Evolutionary conservation across 108 stramenopile species (phyloP).

Genomic region (Skeletonema potamos): DNA sequence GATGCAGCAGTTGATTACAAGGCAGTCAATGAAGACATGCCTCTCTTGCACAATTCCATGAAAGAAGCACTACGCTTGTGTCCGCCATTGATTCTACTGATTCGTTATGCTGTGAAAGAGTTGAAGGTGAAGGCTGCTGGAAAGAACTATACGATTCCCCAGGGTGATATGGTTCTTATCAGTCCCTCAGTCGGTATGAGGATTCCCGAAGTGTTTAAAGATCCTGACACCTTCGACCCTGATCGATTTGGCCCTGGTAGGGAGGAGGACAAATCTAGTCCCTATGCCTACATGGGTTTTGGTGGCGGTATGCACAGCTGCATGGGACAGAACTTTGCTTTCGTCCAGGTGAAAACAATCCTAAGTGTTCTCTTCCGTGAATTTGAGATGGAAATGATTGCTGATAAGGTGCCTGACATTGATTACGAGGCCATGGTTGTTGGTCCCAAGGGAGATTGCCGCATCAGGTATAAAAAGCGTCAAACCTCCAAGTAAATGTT

Average conservation of each 20-base stretch:
- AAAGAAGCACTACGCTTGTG: conserved; percentile 95
- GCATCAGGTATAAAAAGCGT: conserved; percentile 66
- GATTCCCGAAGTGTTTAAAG: conserved; percentile 86
- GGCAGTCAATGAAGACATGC: conserved; percentile 83
- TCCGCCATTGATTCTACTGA: conserved; percentile 97
- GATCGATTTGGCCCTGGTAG: conserved; percentile 93
- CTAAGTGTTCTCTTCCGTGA: conserved; percentile 90
- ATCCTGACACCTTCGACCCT: conserved; percentile 94
- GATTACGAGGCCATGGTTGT: conserved; percentile 99
- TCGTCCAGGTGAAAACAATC: conserved; percentile 98
- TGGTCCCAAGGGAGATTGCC: conserved; percentile 94
- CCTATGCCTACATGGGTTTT: conserved; percentile 96
- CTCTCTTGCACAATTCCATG: conserved; percentile 91
- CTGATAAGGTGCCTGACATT: conserved; percentile 80
- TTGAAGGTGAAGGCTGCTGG: conserved; percentile 75
- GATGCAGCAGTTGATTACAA: conserved; percentile 62
- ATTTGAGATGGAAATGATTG: conserved; percentile 88
- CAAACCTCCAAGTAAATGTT: background rate
- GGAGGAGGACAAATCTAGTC: conserved; percentile 93
- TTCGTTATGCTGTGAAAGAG: conserved; percentile 92
- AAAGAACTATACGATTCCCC: conserved; percentile 76
- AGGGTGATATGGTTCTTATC: conserved; percentile 92
- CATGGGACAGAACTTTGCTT: conserved; percentile 99
- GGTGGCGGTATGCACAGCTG: conserved; percentile 99
- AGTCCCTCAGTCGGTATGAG: conserved; percentile 93